Percentiles rank a stretch among this genome's conserved stretches.
Conservation (phyloP, 768 basidiomycete genomes). For the Astraeus odoratus region DNA sequence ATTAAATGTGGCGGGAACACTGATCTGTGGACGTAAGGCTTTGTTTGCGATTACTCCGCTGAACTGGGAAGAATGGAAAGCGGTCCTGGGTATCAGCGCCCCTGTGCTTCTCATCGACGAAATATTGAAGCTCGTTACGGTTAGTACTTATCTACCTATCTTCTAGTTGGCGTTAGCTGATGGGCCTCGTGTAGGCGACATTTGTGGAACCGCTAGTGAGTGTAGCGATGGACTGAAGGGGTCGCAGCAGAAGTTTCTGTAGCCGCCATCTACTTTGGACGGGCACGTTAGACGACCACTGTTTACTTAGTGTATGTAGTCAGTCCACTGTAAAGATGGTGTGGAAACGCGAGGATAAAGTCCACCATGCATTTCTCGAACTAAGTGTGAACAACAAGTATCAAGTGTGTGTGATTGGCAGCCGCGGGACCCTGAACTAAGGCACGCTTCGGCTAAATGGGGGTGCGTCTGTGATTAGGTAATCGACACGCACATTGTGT, state of each 20-base stretch:
- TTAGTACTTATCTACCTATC: conserved; percentile 28
- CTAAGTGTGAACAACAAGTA: neutral
- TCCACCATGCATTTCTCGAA: too few species aligned
- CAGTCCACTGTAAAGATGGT: too few species aligned
- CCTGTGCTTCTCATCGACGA: conserved; percentile 92
- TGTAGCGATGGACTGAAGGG: conserved; percentile 40
- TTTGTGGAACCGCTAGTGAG: conserved; percentile 52
- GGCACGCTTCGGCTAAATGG: neutral
- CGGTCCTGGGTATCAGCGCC: conserved; percentile 79
- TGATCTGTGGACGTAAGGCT: conserved; percentile 34
- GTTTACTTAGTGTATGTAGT: too few species aligned
- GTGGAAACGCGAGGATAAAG: too few species aligned
- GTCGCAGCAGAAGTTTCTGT: too few species aligned
- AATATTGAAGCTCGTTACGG: conserved; percentile 76
- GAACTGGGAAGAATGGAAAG: conserved; percentile 94
- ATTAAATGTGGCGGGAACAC: neutral
- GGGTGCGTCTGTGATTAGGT: neutral
- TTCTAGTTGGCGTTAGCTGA: neutral
- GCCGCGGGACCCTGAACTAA: too few species aligned
- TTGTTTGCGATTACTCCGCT: conserved; percentile 90
- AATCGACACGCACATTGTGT: neutral
- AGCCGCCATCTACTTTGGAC: too few species aligned
- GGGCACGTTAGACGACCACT: too few species aligned
- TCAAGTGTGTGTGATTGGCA: neutral
- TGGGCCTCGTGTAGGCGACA: conserved; percentile 34